Percentiles rank a stretch among this genome's conserved stretches.
These are phyloP conservation scores for Fusarium citri DNA, from an alignment of 2,329 filamentous ascomycete genomes.

Conservation along the genomic window DNA sequence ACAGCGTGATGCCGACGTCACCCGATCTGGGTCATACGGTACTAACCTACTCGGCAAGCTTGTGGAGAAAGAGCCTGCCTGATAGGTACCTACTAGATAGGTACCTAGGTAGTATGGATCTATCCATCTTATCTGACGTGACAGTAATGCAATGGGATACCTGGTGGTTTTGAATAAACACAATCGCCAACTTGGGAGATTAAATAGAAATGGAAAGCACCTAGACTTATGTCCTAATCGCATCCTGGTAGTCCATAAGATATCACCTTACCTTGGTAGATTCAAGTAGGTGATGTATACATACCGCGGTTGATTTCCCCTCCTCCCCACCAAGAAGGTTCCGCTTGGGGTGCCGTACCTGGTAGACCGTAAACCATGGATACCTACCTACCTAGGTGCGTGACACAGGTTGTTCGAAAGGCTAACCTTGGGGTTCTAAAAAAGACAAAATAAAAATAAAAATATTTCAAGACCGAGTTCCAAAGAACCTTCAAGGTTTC, in stretches of 20 bases:
- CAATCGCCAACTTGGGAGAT: not conserved
- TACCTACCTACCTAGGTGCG: not conserved
- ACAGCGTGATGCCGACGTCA: slow-evolving; percentile 9
- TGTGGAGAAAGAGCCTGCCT: not conserved
- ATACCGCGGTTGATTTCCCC: slow-evolving; percentile 1
- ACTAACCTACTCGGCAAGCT: not conserved
- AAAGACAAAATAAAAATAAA: not conserved
- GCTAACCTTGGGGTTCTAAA: not conserved
- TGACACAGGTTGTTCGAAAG: not conserved
- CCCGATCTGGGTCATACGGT: not conserved
- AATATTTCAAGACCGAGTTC: not conserved
- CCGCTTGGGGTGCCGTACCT: not conserved
- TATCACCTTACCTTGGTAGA: not conserved
- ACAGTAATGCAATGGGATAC: not conserved
- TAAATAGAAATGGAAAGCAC: not conserved
- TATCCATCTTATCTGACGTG: not conserved
- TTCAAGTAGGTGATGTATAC: not conserved
- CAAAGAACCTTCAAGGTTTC: not conserved
- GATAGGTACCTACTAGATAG: not conserved
- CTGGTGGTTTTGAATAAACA: not conserved
- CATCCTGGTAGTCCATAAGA: not conserved
- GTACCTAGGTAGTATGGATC: too few relatives aligned
- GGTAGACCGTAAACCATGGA: not conserved
- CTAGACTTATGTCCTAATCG: not conserved
- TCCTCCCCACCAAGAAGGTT: slow-evolving; percentile 18